Evolutionary conservation across 1,284 basidiomycete genomes (phyloP), one percentile per base, ranked within the genome.

Genomic region (Sanguinoderma infundibulare): DNA sequence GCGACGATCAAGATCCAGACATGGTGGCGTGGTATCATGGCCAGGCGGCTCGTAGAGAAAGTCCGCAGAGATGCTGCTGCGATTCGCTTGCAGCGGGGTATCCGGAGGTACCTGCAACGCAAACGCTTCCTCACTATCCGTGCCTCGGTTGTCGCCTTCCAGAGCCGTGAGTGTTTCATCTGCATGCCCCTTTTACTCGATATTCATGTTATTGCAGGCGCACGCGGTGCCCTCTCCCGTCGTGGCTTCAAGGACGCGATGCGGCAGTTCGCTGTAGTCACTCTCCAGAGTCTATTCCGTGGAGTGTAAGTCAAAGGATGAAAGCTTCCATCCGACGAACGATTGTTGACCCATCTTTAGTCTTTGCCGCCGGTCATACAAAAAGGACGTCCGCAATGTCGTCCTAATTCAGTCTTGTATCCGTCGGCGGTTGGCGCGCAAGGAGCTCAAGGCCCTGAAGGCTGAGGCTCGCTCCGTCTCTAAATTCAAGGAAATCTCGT

Each of bases 401-500:
- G 79, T 98, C 57, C 90, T 92, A 71, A 78, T 99, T 34, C 98
- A 99, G 75, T 96, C 94, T 22, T 96, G 95, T 72, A 83, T 97
- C 62, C 93, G 98, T 55, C 92, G 97, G 32, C 89, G 94, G 46
- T 79, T 94, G 53, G 98, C 98, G 32, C 87, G 91, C 64, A 91
- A 90, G 68, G 90, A 98, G 74, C 87, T 99, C 60, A 90, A 91
- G 67, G 82, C 81, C 6, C 87, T 98, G 64, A 91, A 87, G 71
- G 86, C 90, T 28, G 98, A 99, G 76, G 98, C 98, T 26, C 94
- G 96, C 57, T 98, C 97, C 0, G 97, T 97, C 34, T 92, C 92
- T 68, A 98, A 98, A 76, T 98, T 98, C 86, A 98, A 99, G 79
- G 98, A 99, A 79, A 98, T 98, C 67, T 98, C 98, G 0, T 99